A percentile compares a stretch with the other conserved stretches of the same genome.
phyloP scores from a whole-genome alignment of 2,329 filamentous ascomycete genomes.

The Alternaria solani region DNA sequence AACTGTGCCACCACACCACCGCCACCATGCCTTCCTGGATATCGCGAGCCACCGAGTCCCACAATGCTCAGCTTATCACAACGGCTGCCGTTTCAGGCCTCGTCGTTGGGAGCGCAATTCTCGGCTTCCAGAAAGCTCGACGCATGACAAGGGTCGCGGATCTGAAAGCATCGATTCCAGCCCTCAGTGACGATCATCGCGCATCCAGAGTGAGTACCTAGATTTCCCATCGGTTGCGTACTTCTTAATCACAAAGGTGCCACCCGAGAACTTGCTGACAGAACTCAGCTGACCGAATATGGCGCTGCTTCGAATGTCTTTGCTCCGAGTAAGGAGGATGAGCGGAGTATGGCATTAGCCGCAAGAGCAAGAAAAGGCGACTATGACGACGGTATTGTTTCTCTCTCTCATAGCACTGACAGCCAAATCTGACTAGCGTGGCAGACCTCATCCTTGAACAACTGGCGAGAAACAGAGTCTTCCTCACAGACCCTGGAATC shows the following conservation, averaged over 20 bases:
- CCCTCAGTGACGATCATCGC: conserved; percentile 60
- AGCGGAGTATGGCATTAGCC: conserved; percentile 65
- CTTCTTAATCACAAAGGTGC: conserved; percentile 41
- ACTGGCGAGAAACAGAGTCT: conserved; percentile 89
- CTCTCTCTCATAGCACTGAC: neutral
- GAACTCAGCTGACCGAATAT: conserved; percentile 66
- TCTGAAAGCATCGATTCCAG: conserved; percentile 69
- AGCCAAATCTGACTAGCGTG: conserved; percentile 5
- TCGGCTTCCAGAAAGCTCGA: conserved; percentile 65
- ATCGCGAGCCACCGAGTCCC: conserved; percentile 54
- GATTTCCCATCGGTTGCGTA: neutral
- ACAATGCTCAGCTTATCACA: conserved; percentile 69
- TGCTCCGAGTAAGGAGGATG: conserved; percentile 61
- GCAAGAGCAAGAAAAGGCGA: conserved; percentile 68
- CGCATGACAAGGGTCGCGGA: conserved; percentile 64
- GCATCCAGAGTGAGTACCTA: conserved; percentile 58
- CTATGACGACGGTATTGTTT: conserved; percentile 66
- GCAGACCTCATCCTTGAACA: conserved; percentile 93
- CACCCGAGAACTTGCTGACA: conserved; percentile 28
- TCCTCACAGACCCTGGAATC: conserved; percentile 83
- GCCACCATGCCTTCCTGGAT: conserved; percentile 57
- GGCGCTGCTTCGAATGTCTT: conserved; percentile 61
- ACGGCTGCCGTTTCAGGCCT: conserved; percentile 69
- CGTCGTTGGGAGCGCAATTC: conserved; percentile 61
- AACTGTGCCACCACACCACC: conserved; percentile 3